Conservation (phyloP, 495 filamentous ascomycete species). For the Aspergillus sparsus region DNA sequence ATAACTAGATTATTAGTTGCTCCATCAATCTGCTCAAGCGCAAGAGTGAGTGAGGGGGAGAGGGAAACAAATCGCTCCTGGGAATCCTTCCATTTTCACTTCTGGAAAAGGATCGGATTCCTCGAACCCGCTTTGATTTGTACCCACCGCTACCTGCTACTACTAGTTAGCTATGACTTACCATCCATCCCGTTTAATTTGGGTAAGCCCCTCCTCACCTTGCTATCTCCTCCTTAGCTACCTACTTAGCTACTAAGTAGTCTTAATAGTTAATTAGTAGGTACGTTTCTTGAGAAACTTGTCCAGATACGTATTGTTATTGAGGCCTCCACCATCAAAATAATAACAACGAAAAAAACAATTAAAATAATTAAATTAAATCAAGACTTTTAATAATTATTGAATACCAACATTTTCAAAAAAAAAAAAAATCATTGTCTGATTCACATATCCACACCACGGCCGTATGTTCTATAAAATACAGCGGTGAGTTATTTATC, state of each 20-base stretch:
- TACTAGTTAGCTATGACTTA: neutral
- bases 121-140: conserved; percentile 8
- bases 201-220: no score
- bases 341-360: neutral
- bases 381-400: neutral
- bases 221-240: no score
- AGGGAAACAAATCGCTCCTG: neutral
- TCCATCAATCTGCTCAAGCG: neutral
- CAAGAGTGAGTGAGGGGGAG: neutral
- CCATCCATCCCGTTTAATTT: no score
- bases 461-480: neutral
- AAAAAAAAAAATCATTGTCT: neutral
- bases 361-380: neutral
- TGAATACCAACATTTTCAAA: neutral
- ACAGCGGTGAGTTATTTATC: neutral
- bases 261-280: no score
- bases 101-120: conserved; percentile 16
- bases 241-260: no score
- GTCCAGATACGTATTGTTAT: no score
- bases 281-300: no score
- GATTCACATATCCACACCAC: neutral
- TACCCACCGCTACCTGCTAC: conserved; percentile 6
- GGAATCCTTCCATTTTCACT: conserved; percentile 5
- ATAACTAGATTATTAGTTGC: neutral
- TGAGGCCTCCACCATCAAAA: no score